Evolutionary conservation across 495 filamentous ascomycete genomes (phyloP).

Genomic region (Podospora pseudocomata): DNA sequence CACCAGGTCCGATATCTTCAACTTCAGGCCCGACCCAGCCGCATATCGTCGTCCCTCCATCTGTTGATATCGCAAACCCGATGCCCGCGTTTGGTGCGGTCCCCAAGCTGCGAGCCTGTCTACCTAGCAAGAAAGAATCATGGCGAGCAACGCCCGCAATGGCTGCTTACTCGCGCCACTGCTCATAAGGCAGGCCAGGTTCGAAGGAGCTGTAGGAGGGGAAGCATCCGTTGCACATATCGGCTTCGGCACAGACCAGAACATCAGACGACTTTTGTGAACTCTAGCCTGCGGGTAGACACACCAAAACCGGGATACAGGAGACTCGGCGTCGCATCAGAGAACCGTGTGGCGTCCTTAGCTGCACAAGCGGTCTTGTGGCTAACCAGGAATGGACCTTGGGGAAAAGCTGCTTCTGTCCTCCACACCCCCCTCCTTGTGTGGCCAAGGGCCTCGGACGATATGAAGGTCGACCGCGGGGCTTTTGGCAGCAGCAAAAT

Average conservation of each 20-base stretch:
- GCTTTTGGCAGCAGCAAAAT: background rate
- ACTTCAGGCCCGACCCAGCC: background rate
- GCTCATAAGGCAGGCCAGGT: background rate
- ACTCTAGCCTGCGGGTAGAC: background rate
- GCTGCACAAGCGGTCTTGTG: constrained; percentile 12
- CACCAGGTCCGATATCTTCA: background rate
- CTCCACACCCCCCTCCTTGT: background rate
- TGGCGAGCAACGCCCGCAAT: background rate
- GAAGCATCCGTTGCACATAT: background rate
- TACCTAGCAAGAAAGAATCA: background rate
- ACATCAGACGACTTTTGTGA: constrained; percentile 11
- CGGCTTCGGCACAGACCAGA: constrained; percentile 9
- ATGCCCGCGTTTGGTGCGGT: background rate
- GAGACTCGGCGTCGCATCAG: constrained; percentile 10
- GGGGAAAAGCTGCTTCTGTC: background rate
- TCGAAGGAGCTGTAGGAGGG: background rate
- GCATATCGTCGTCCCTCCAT: background rate
- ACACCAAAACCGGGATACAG: constrained; percentile 9
- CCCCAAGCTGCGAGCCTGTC: background rate
- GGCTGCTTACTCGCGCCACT: background rate
- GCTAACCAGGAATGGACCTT: background rate
- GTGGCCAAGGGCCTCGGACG: constrained; percentile 5
- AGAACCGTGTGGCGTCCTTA: constrained; percentile 14
- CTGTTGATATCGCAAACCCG: background rate
- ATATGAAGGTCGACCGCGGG: background rate